Conservation (phyloP, 371 early-diverging fungal species). For the Mortierella sp. region DNA sequence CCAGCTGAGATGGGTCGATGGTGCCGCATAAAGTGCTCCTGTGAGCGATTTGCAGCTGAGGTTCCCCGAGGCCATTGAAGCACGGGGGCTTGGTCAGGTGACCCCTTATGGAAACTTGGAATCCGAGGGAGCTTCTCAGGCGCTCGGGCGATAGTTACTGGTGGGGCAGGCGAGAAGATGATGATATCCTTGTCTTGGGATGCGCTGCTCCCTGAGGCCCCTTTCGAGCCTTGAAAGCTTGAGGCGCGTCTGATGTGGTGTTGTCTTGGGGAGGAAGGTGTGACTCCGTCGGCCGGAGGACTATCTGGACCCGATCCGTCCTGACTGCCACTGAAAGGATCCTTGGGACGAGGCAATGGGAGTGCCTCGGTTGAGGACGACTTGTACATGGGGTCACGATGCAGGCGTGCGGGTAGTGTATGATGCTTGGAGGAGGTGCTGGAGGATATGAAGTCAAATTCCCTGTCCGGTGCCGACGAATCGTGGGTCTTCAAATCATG, state of each 20-base stretch:
- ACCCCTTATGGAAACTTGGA: constrained; percentile 31
- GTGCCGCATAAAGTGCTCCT: constrained; percentile 41
- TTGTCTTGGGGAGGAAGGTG: constrained; percentile 17
- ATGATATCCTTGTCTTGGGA: constrained; percentile 40
- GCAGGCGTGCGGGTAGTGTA: constrained; percentile 45
- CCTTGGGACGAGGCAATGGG: constrained; percentile 15
- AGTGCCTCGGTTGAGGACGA: constrained; percentile 21
- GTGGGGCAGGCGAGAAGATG: constrained; percentile 49
- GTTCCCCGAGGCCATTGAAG: constrained; percentile 50
- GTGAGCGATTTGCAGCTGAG: constrained; percentile 46
- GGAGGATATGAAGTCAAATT: constrained; percentile 13
- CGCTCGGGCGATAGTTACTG: constrained; percentile 38
- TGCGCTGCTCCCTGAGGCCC: constrained; percentile 17
- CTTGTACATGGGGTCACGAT: constrained; percentile 13
- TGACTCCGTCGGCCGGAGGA: too few species aligned
- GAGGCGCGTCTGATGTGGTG: constrained; percentile 40
- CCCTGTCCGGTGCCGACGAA: constrained; percentile 11
- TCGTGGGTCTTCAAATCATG: constrained; percentile 14
- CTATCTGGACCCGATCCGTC: too few species aligned
- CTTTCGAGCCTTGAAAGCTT: constrained; percentile 28
- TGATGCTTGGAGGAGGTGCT: too few species aligned
- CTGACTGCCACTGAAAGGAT: neutral
- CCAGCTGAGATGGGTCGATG: constrained; percentile 37
- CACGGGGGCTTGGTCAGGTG: constrained; percentile 39
- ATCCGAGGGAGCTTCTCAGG: constrained; percentile 29